Evolutionary conservation across 1,284 basidiomycete genomes (phyloP).

Genomic region (Leccinum pachyderme): DNA sequence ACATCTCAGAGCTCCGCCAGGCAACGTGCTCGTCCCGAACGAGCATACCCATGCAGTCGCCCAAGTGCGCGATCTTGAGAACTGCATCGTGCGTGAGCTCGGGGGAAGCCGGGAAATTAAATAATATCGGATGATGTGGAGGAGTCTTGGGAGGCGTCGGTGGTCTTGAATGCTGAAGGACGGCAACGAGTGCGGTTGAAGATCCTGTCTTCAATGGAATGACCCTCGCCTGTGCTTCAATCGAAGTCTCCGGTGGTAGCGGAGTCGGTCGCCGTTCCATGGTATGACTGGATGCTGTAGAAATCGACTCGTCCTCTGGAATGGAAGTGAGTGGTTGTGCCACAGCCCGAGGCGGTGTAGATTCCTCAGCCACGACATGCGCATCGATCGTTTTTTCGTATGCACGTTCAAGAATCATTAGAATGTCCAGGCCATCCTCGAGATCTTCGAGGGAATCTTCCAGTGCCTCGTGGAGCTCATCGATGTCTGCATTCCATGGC

Average conservation of each 20-base stretch:
- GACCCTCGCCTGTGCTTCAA: constrained; percentile 19
- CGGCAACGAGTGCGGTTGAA: constrained; percentile 65
- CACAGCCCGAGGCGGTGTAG: constrained; percentile 8
- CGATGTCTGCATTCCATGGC: constrained; percentile 40
- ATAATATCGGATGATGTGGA: constrained; percentile 23
- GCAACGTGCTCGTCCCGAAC: constrained; percentile 76
- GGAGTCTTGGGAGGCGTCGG: constrained; percentile 17
- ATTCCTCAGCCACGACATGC: constrained; percentile 44
- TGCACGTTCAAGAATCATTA: constrained; percentile 64
- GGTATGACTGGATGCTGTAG: background rate
- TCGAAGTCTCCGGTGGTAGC: constrained; percentile 15
- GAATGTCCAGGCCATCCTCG: constrained; percentile 63
- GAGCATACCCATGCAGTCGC: constrained; percentile 89
- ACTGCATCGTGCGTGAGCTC: constrained; percentile 55
- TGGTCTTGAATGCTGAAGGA: constrained; percentile 51
- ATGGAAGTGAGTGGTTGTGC: constrained; percentile 16
- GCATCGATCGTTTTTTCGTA: constrained; percentile 62
- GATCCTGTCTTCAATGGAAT: constrained; percentile 59
- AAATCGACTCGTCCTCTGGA: constrained; percentile 25
- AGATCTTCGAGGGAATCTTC: constrained; percentile 58
- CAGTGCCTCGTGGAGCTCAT: constrained; percentile 43
- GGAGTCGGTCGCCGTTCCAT: background rate
- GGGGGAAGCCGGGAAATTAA: constrained; percentile 17
- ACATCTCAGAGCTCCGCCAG: constrained; percentile 93
- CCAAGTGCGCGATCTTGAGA: constrained; percentile 87